These are phyloP conservation scores for Pholiota microspora DNA, from an alignment of 768 basidiomycete genomes.

Conservation along the genomic window DNA sequence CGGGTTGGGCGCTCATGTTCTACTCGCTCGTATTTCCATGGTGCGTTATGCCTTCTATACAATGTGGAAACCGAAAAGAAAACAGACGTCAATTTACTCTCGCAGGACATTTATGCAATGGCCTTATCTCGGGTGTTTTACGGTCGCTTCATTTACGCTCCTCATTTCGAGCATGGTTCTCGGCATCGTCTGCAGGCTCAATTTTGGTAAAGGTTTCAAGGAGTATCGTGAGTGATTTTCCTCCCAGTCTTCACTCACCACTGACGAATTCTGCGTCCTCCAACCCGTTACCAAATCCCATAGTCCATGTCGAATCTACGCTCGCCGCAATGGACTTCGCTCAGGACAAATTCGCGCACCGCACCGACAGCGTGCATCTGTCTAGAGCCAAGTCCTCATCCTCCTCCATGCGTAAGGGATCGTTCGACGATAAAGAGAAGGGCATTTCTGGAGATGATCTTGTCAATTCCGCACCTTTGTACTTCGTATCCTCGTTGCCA, in stretches of 20 bases:
- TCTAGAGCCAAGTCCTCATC: not conserved
- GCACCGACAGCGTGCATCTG: not conserved
- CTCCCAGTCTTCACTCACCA: not conserved
- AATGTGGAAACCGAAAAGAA: no score
- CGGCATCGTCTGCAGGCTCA: slow-evolving; percentile 45
- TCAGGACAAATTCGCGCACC: slow-evolving; percentile 36
- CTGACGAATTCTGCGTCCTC: not conserved
- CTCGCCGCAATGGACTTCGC: slow-evolving; percentile 37
- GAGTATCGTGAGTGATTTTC: slow-evolving; percentile 46
- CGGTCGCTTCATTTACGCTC: slow-evolving; percentile 41
- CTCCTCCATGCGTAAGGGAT: not conserved
- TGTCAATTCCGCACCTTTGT: slow-evolving; percentile 1
- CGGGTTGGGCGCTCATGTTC: slow-evolving; percentile 43
- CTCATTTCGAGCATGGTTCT: slow-evolving; percentile 41
- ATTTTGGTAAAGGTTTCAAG: slow-evolving; percentile 54
- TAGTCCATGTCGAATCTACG: slow-evolving; percentile 38
- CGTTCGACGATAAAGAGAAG: not conserved
- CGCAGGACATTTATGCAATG: slow-evolving; percentile 44
- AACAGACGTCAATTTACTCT: not conserved
- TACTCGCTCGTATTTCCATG: slow-evolving; percentile 44
- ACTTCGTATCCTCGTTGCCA: slow-evolving; percentile 1
- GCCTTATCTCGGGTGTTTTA: slow-evolving; percentile 49
- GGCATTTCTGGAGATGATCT: not conserved
- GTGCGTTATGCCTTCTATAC: slow-evolving; percentile 20
- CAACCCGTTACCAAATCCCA: not conserved